A percentile compares a stretch with the other conserved stretches of the same genome.
Evolutionary conservation across 148 eudicot species (phyloP).

Genomic region (Diospyros kaki): DNA sequence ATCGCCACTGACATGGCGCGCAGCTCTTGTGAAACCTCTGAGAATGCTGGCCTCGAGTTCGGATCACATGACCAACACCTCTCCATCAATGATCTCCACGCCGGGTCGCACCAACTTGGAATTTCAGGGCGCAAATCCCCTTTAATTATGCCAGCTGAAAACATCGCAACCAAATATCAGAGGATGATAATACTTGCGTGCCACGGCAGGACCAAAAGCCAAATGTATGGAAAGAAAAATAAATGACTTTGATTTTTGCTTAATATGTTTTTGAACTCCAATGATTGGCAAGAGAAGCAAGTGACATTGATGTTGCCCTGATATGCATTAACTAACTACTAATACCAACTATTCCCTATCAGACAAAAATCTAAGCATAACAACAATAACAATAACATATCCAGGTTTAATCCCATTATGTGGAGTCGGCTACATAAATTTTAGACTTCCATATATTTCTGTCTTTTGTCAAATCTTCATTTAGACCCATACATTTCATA

Average conservation of each 20-base stretch:
- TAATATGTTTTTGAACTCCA: background rate
- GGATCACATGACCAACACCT: conserved; percentile 41
- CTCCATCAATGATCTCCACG: conserved; percentile 50
- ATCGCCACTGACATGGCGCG: conserved; percentile 22
- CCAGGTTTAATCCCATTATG: too few species aligned
- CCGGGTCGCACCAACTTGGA: conserved; percentile 42
- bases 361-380: background rate
- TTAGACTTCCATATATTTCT: too few species aligned
- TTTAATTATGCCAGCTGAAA: conserved; percentile 37
- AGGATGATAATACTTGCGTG: too few species aligned
- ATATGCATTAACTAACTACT: background rate
- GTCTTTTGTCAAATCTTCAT: too few species aligned
- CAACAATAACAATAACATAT: too few species aligned
- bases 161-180: background rate
- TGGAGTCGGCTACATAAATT: too few species aligned
- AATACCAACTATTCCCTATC: background rate
- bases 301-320: background rate
- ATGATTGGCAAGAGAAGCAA: background rate
- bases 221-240: too few species aligned
- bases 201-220: background rate
- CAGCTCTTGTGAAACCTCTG: conserved; percentile 25
- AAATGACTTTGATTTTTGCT: too few species aligned
- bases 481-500: too few species aligned
- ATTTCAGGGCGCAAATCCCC: conserved; percentile 34
- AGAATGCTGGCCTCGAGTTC: conserved; percentile 20